These are phyloP conservation scores for Hygrophila difformis DNA, from an alignment of 257 asterid genomes.

Conservation along the genomic window DNA sequence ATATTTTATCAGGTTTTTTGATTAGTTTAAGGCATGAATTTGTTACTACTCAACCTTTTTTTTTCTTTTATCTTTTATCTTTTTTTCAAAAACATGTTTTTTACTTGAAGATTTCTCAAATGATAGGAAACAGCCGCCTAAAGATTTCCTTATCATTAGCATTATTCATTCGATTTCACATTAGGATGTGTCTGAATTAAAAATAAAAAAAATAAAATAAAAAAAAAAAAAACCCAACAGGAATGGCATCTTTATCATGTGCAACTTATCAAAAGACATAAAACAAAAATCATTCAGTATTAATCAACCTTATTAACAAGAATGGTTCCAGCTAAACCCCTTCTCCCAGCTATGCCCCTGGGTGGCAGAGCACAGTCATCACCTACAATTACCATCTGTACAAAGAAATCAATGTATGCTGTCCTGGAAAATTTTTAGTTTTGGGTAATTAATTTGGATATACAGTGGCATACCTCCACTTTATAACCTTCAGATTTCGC, in stretches of 20 bases:
- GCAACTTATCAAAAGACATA: neutral
- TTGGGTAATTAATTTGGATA: slow-evolving; percentile 8
- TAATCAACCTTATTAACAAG: slow-evolving; percentile 81
- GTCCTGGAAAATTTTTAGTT: slow-evolving; percentile 1
- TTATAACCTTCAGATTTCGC: slow-evolving; percentile 95
- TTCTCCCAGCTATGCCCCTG: slow-evolving; percentile 98
- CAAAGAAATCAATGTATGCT: slow-evolving; percentile 16
- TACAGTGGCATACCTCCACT: slow-evolving; percentile 61
- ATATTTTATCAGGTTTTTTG: slow-evolving; percentile 6
- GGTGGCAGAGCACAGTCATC: slow-evolving; percentile 99
- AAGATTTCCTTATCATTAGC: neutral
- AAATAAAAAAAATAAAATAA: neutral
- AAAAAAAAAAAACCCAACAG: no score
- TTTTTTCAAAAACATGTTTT: no score
- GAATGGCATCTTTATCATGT: no score
- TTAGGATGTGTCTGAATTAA: no score
- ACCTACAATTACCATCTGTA: slow-evolving; percentile 93
- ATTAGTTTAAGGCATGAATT: no score
- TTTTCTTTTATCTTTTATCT: no score
- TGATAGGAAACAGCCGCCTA: neutral
- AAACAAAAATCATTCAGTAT: no score
- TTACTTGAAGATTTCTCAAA: no score
- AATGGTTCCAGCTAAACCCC: slow-evolving; percentile 97
- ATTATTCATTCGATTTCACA: no score
- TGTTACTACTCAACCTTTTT: neutral